These are phyloP conservation scores for Ceratocystis harringtonii DNA, from an alignment of 2,329 filamentous ascomycete species.

Conservation along the genomic window DNA sequence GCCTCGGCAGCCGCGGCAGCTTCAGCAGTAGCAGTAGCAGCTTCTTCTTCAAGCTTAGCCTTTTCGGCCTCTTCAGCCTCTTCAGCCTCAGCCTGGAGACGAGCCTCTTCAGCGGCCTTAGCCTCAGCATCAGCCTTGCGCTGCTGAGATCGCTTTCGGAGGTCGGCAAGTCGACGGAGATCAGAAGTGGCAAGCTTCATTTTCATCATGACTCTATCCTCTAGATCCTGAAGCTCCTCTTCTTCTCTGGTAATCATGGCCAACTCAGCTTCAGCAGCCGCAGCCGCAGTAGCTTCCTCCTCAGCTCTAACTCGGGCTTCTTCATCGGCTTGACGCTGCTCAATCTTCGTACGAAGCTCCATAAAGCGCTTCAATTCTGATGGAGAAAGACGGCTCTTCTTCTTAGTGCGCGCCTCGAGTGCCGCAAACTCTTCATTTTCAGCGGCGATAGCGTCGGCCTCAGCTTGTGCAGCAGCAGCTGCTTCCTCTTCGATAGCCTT, in stretches of 20 bases:
- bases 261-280: constrained; percentile 5
- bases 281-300: constrained; percentile 7
- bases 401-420: not conserved
- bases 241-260: constrained; percentile 17
- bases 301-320: constrained; percentile 5
- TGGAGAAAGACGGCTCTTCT: constrained; percentile 2
- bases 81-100: not conserved
- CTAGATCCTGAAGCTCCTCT: constrained; percentile 22
- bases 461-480: constrained; percentile 3
- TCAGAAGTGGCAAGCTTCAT: constrained; percentile 3
- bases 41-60: constrained; percentile 7
- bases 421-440: constrained; percentile 9
- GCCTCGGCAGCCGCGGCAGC: constrained; percentile 21
- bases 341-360: constrained; percentile 6
- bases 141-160: constrained; percentile 23
- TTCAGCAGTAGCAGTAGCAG: constrained; percentile 15
- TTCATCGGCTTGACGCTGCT: constrained; percentile 5
- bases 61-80: constrained; percentile 1
- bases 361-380: constrained; percentile 3
- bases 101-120: constrained; percentile 20
- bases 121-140: constrained; percentile 23
- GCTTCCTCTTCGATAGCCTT: not conserved
- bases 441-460: constrained; percentile 2
- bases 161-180: not conserved
- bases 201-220: constrained; percentile 18